Conservation (phyloP, 352 stramenopile genomes). For the Pythium volutum region DNA sequence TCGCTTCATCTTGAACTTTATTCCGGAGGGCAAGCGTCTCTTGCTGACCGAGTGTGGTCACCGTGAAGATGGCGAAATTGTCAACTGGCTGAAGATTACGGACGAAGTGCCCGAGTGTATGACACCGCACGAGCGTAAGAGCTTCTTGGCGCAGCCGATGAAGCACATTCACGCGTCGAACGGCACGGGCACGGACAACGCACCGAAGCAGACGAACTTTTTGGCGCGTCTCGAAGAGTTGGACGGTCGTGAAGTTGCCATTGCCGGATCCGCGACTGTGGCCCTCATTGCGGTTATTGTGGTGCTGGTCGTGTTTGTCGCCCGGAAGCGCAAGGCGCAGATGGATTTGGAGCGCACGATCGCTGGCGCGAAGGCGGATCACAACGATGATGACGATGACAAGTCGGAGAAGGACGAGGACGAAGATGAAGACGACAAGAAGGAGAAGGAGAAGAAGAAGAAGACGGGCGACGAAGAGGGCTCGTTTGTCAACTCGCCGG, state of each 20-base stretch:
- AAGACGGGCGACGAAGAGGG: constrained; percentile 61
- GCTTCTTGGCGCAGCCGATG: constrained; percentile 80
- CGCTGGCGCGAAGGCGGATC: constrained; percentile 75
- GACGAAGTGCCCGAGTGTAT: constrained; percentile 83
- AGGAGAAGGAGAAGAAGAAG: constrained; percentile 68
- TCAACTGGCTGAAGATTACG: constrained; percentile 85
- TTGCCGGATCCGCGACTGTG: constrained; percentile 53
- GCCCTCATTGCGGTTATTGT: constrained; percentile 62
- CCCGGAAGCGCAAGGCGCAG: constrained; percentile 79
- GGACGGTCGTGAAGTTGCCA: constrained; percentile 66
- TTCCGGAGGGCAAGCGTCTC: constrained; percentile 72
- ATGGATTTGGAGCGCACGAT: constrained; percentile 80
- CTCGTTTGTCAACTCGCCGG: constrained; percentile 83
- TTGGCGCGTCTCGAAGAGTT: constrained; percentile 57
- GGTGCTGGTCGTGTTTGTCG: constrained; percentile 61
- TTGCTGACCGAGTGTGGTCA: constrained; percentile 81
- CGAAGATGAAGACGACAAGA: constrained; percentile 59
- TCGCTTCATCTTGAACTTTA: constrained; percentile 84
- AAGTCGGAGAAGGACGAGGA: constrained; percentile 66
- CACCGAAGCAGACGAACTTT: constrained; percentile 63
- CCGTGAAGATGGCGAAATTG: constrained; percentile 77
- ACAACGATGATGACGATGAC: constrained; percentile 50
- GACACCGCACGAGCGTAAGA: constrained; percentile 71
- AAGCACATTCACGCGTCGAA: constrained; percentile 84
- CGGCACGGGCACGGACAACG: constrained; percentile 42